phyloP scores from a whole-genome alignment of 1,284 basidiomycete genomes.

The Mycena sp. region DNA sequence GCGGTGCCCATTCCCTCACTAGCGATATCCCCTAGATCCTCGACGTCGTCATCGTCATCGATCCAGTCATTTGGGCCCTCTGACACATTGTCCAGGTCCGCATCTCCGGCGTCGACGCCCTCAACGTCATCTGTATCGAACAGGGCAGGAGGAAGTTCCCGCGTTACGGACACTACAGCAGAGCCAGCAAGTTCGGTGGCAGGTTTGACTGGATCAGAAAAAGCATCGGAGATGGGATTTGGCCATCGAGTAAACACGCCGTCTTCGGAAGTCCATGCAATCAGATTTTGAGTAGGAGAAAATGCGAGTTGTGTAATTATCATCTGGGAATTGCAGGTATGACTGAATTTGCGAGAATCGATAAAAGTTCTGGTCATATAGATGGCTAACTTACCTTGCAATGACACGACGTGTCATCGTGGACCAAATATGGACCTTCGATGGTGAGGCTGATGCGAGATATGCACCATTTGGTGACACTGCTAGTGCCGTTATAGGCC shows the following conservation, averaged over 20 bases:
- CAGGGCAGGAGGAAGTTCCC: conserved; percentile 30
- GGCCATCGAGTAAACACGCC: conserved; percentile 70
- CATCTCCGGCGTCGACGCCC: conserved; percentile 49
- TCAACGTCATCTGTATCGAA: conserved; percentile 60
- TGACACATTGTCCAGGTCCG: conserved; percentile 36
- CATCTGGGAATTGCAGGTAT: conserved; percentile 51
- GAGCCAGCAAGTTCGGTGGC: conserved; percentile 49
- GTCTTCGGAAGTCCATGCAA: conserved; percentile 45
- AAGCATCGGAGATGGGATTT: conserved; percentile 71
- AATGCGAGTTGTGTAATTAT: conserved; percentile 80
- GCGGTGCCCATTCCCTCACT: conserved; percentile 44
- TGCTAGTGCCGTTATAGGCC: conserved; percentile 81
- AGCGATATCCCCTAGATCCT: conserved; percentile 56
- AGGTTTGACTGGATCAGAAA: conserved; percentile 72
- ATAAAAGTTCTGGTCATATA: too few relatives aligned
- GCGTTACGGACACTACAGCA: conserved; percentile 45
- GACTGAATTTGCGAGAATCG: conserved; percentile 42
- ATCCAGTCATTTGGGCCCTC: conserved; percentile 47
- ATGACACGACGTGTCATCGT: conserved; percentile 70
- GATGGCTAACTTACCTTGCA: conserved; percentile 60
- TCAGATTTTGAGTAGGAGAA: conserved; percentile 83
- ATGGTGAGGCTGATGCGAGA: conserved; percentile 79
- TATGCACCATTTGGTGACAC: conserved; percentile 94
- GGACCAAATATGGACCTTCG: conserved; percentile 73
- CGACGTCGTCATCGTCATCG: conserved; percentile 58